These are phyloP conservation scores for Cystobasidium ongulense DNA, from an alignment of 768 basidiomycete species.

Conservation along the genomic window DNA sequence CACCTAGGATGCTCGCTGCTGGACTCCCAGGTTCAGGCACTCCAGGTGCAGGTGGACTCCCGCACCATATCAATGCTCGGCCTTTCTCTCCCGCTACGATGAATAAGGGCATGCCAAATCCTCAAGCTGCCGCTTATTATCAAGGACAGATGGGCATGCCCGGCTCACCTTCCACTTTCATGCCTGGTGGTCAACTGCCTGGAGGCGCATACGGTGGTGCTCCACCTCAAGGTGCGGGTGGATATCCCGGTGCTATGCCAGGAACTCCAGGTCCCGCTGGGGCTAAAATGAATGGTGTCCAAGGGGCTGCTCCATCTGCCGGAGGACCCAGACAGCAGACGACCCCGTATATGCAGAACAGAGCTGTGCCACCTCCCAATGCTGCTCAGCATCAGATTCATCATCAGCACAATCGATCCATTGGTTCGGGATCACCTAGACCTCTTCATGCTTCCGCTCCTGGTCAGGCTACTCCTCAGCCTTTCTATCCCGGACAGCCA, in stretches of 20 bases:
- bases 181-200: neutral
- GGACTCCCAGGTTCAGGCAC: conserved; percentile 1
- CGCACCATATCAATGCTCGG: neutral
- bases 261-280: conserved; percentile 1
- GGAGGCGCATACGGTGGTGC: neutral
- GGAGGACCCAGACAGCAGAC: neutral
- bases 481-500: neutral
- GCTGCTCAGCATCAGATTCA: neutral
- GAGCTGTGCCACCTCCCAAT: conserved; percentile 2
- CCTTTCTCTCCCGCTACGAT: conserved; percentile 2
- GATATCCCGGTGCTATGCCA: neutral
- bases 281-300: neutral
- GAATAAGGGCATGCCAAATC: neutral
- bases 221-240: neutral
- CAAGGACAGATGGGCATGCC: conserved; percentile 2
- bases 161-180: conserved; percentile 1
- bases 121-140: neutral
- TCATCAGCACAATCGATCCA: conserved; percentile 15
- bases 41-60: neutral
- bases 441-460: neutral
- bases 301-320: conserved; percentile 6
- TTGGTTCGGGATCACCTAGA: conserved; percentile 12
- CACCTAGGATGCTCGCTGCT: conserved; percentile 5
- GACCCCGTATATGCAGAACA: conserved; percentile 5
- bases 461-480: neutral